These are phyloP conservation scores for Sophora flavescens DNA, from an alignment of 306 rosid genomes.

Conservation along the genomic window DNA sequence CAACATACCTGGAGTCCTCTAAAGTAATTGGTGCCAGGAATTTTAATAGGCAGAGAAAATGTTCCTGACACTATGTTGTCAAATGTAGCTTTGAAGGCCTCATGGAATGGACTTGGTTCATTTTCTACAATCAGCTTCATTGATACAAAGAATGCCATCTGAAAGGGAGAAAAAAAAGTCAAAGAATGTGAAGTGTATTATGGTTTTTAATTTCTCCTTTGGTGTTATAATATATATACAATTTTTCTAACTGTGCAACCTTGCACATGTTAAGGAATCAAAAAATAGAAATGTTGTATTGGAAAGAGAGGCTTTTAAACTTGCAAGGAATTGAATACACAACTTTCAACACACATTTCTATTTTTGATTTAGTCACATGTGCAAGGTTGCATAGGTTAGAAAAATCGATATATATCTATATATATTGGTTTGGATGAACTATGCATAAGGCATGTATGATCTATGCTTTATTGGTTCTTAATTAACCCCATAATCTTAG, in stretches of 20 bases:
- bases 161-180: not conserved
- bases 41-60: slow-evolving; percentile 72
- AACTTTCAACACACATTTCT: no score
- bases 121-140: slow-evolving; percentile 62
- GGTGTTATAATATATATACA: no score
- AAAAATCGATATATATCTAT: no score
- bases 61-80: slow-evolving; percentile 65
- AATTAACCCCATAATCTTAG: not conserved
- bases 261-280: no score
- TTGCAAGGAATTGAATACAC: no score
- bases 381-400: no score
- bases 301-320: no score
- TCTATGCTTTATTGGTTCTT: not conserved
- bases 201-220: not conserved
- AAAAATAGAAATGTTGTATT: no score
- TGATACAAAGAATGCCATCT: slow-evolving; percentile 80
- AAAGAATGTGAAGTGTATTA: not conserved
- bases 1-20: slow-evolving; percentile 63
- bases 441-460: not conserved
- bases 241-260: no score
- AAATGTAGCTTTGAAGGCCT: slow-evolving; percentile 61
- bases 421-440: not conserved
- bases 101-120: slow-evolving; percentile 54
- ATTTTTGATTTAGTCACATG: no score
- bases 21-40: slow-evolving; percentile 75